A percentile compares a stretch with the other conserved stretches of the same genome.
Conservation (phyloP, 352 stramenopile species). For the Blastocystis hominis region DNA sequence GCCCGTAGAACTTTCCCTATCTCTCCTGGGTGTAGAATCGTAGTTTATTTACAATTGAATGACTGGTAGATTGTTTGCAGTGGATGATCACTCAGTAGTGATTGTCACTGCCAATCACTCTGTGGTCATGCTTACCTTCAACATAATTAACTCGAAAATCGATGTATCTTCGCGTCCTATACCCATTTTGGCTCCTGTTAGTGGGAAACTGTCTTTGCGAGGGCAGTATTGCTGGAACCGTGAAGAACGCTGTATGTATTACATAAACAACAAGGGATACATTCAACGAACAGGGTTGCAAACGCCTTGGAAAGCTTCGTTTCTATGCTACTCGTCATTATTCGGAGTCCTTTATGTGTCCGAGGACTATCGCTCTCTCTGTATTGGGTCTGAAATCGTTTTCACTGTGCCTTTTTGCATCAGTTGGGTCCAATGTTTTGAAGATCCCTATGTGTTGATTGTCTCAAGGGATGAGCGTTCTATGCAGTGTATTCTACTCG, state of each 20-base stretch:
- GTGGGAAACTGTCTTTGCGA: neutral
- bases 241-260: neutral
- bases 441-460: neutral
- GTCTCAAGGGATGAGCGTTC: neutral
- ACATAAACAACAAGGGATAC: neutral
- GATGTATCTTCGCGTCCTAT: neutral
- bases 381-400: neutral
- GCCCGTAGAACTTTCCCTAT: neutral
- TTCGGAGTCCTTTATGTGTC: neutral
- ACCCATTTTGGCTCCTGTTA: neutral
- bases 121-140: neutral
- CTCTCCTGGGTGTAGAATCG: neutral
- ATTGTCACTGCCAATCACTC: neutral
- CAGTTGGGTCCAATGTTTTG: neutral
- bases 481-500: neutral
- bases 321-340: neutral
- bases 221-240: neutral
- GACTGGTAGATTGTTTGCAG: neutral
- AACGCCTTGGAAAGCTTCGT: neutral
- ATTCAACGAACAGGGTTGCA: neutral
- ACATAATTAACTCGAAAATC: neutral
- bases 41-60: neutral
- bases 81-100: neutral
- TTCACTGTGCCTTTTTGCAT: neutral
- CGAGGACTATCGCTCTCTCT: neutral